phyloP scores from a whole-genome alignment of 805 yeast species.

The Komagataella kurtzmanii region DNA sequence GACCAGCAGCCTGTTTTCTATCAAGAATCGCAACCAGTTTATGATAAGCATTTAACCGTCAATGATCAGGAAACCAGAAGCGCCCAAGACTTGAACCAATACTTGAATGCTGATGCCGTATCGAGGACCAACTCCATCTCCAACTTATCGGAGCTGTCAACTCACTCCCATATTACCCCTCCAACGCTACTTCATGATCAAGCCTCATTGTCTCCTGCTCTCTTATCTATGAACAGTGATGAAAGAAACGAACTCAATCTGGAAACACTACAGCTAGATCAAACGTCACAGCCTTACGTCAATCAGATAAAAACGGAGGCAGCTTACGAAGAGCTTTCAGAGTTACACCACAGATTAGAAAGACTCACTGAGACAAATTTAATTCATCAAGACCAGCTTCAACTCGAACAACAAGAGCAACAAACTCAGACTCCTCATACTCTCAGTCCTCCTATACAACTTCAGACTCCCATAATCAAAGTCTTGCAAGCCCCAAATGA shows the following conservation, averaged over 20 bases:
- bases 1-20: background rate
- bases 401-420: background rate
- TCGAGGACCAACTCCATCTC: background rate
- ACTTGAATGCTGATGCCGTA: background rate
- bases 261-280: background rate
- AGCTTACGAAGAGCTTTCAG: conserved; percentile 5
- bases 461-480: conserved; percentile 9
- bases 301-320: background rate
- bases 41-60: background rate
- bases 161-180: background rate
- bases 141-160: background rate
- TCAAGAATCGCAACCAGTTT: background rate
- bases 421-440: background rate
- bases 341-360: conserved; percentile 5
- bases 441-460: background rate
- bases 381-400: conserved; percentile 6
- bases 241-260: background rate
- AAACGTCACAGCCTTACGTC: background rate
- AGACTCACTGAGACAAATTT: conserved; percentile 11
- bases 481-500: conserved; percentile 24
- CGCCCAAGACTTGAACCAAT: background rate
- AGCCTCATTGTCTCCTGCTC: background rate
- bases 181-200: background rate
- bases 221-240: background rate
- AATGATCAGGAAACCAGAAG: background rate